Percentiles rank a stretch among this genome's conserved stretches.
phyloP scores from a whole-genome alignment of 2,329 filamentous ascomycete species.

The Leptographium lundbergii region DNA sequence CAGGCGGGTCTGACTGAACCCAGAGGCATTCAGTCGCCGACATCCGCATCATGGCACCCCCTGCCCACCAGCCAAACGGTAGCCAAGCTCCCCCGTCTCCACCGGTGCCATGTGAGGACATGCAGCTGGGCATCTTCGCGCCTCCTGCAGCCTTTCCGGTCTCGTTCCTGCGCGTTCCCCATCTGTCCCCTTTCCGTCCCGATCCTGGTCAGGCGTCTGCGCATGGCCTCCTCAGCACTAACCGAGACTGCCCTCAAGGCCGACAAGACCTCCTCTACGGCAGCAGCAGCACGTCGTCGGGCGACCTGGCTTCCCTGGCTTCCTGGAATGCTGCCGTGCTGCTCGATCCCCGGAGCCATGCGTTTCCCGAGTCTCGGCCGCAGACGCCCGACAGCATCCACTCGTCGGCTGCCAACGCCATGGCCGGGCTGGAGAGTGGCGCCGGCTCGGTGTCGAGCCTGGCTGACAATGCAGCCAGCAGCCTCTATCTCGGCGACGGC shows the following conservation, averaged over 20 bases:
- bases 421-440: not conserved
- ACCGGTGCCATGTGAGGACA: not conserved
- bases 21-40: slow-evolving; percentile 1
- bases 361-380: not conserved
- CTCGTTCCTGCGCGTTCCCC: not conserved
- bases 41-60: slow-evolving; percentile 19
- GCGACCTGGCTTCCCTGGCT: slow-evolving; percentile 17
- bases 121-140: not conserved
- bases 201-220: too few species aligned
- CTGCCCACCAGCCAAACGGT: not conserved
- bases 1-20: slow-evolving; percentile 6
- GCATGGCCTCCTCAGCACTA: not conserved
- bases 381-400: not conserved
- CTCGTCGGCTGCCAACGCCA: not conserved
- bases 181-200: not conserved
- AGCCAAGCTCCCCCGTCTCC: not conserved
- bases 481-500: not conserved
- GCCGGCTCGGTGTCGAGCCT: not conserved
- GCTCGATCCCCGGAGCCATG: slow-evolving; percentile 7
- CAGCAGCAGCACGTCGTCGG: not conserved
- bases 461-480: not conserved
- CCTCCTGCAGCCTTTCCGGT: not conserved
- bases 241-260: slow-evolving; percentile 12
- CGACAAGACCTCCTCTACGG: slow-evolving; percentile 11
- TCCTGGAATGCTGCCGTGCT: slow-evolving; percentile 27